Conservation (phyloP, 1,139 yeast genomes). For the Eremothecium coryli region DNA sequence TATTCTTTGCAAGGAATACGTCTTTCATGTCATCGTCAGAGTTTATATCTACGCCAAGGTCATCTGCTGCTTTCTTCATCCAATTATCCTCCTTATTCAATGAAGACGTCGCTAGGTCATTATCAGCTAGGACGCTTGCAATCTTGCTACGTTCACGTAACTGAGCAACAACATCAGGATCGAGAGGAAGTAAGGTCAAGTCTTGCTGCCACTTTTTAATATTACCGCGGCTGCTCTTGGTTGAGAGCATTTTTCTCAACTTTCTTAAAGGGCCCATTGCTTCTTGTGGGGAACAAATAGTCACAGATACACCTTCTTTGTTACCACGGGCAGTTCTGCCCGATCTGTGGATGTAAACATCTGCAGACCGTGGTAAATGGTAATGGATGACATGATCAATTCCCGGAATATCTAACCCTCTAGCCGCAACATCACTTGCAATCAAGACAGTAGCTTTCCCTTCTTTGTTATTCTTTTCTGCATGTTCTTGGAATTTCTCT, state of each 20-base stretch:
- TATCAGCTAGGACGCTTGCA: slow-evolving; percentile 69
- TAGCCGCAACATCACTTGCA: slow-evolving; percentile 97
- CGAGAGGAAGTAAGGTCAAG: slow-evolving; percentile 67
- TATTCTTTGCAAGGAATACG: slow-evolving; percentile 53
- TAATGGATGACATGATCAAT: slow-evolving; percentile 94
- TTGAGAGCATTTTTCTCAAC: slow-evolving; percentile 54
- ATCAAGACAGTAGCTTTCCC: slow-evolving; percentile 59
- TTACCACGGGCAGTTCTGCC: slow-evolving; percentile 99
- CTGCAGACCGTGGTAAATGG: slow-evolving; percentile 91
- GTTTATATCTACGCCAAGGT: slow-evolving; percentile 64
- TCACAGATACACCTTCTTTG: slow-evolving; percentile 83
- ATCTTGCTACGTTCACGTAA: slow-evolving; percentile 58
- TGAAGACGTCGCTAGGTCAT: slow-evolving; percentile 50
- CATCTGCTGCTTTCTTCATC: slow-evolving; percentile 88
- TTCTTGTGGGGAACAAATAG: slow-evolving; percentile 90
- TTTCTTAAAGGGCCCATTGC: slow-evolving; percentile 79
- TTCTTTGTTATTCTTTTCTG: slow-evolving; percentile 32
- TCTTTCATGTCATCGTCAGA: slow-evolving; percentile 56
- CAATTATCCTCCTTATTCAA: slow-evolving; percentile 67
- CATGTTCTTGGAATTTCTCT: slow-evolving; percentile 58
- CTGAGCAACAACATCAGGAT: slow-evolving; percentile 61
- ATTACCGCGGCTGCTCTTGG: slow-evolving; percentile 25
- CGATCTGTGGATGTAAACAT: slow-evolving; percentile 87
- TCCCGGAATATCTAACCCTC: slow-evolving; percentile 89
- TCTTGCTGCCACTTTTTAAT: slow-evolving; percentile 42